A percentile compares a stretch with the other conserved stretches of the same genome.
These are phyloP conservation scores for Secale cereale DNA, from an alignment of 176 grass and related monocot species.

Conservation along the genomic window DNA sequence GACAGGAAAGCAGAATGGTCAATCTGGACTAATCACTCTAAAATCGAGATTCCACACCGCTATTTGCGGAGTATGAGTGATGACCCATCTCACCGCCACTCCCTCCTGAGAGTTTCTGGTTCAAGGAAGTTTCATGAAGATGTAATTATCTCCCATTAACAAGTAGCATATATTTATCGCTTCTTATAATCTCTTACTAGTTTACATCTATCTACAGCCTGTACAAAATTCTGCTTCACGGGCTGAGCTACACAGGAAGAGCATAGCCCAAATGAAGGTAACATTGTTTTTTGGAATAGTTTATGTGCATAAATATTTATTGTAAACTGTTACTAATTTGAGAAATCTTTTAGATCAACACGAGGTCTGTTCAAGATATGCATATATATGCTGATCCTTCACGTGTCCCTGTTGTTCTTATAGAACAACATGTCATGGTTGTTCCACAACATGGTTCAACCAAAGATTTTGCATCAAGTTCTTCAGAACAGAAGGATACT, in stretches of 20 bases:
- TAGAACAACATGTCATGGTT: conserved; percentile 93
- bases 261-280: conserved; percentile 97
- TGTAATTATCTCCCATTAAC: conserved; percentile 40
- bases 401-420: conserved; percentile 80
- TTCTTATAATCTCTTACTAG: conserved; percentile 11
- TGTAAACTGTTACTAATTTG: conserved; percentile 21
- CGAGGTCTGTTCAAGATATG: conserved; percentile 87
- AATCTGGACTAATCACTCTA: conserved; percentile 98
- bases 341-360: conserved; percentile 70
- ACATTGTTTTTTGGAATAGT: conserved; percentile 12
- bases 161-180: conserved; percentile 1
- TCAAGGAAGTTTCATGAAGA: conserved; percentile 70
- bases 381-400: conserved; percentile 92
- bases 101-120: conserved; percentile 57
- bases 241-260: conserved; percentile 91
- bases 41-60: conserved; percentile 73
- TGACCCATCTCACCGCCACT: conserved; percentile 72
- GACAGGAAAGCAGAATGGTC: conserved; percentile 93
- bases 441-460: conserved; percentile 76
- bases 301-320: neutral
- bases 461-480: conserved; percentile 38
- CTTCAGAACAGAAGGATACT: conserved; percentile 52
- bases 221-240: conserved; percentile 66
- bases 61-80: conserved; percentile 65
- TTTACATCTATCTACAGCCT: conserved; percentile 49